Evolutionary conservation across 1,284 basidiomycete genomes (phyloP), one percentile per base, ranked within the genome.

Genomic region (Pyrrhoderma noxium): DNA sequence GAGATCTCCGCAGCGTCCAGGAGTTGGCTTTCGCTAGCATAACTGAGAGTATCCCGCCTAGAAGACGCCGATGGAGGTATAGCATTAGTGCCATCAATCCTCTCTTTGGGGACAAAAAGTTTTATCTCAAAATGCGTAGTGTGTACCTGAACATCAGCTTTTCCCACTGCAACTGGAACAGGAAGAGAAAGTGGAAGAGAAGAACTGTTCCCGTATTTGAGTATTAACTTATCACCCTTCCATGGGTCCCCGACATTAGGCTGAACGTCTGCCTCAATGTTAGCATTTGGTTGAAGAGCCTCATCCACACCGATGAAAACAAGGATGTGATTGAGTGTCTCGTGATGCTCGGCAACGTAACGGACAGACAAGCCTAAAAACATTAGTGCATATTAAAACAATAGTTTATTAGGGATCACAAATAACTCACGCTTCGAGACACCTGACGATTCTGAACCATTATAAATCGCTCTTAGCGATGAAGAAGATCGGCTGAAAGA

Each of bases 321-420:
- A 37, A 89, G 72, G 18, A 92, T 74, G 51, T 84, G 81, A 18
- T 81, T 79, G 0, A 93, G 74, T 49, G 80, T 87, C 62, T 92
- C 89, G 63, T 93, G 89, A 61, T 88, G 77, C 64, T 93, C 91
- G 2, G 88, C 89, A 27, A 93, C 76, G 60, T 88, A 92, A 14
- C 71, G 65, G 9, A 88, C 72, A 40, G 82, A 75, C 39, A 89
- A 74, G 57, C 65, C 68, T 69, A 46, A 52, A 46, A 16, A 4
- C 19, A 9, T 31, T 31, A 16, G 49, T 22, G 44, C 21, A 7
- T 54, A 18, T 31, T 31, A 38, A 43, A 37, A 39, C n/a, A 57
- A 16, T 58, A 61, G 57, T 41, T 31, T 16, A 36, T 19, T 27
- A 31, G 11, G 5, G 11, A 31, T 11, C 27, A 31, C 11, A 31